phyloP scores from a whole-genome alignment of 2,329 filamentous ascomycete genomes.

The Onygenales sp. region DNA sequence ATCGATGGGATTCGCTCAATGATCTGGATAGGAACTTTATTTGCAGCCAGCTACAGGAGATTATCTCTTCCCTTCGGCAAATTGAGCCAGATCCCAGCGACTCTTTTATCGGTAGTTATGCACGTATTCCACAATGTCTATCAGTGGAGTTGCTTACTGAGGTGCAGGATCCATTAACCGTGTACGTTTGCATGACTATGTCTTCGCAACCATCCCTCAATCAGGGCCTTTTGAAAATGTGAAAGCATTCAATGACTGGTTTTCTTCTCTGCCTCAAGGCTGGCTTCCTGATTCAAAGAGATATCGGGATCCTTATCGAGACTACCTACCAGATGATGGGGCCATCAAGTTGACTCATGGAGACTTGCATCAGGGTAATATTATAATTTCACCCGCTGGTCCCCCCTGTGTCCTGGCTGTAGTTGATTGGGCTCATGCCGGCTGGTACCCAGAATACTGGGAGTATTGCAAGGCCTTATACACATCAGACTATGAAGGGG shows the following conservation, averaged over 20 bases:
- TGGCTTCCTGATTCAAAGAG: constrained; percentile 9
- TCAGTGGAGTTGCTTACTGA: neutral
- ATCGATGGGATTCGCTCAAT: constrained; percentile 16
- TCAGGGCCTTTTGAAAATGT: constrained; percentile 17
- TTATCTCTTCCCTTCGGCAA: constrained; percentile 11
- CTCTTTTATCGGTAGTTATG: constrained; percentile 15
- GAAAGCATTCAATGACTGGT: constrained; percentile 20
- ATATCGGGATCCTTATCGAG: constrained; percentile 13
- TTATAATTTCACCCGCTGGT: constrained; percentile 19
- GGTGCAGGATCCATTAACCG: constrained; percentile 14
- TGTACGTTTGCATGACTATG: constrained; percentile 12
- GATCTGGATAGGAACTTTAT: constrained; percentile 10
- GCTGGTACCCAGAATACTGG: constrained; percentile 27
- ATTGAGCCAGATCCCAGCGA: constrained; percentile 14
- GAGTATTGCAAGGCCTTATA: constrained; percentile 24
- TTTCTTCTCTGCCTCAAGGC: constrained; percentile 15
- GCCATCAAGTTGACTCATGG: constrained; percentile 25
- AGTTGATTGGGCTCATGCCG: constrained; percentile 24
- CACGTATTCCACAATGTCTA: neutral
- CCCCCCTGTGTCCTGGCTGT: constrained; percentile 16
- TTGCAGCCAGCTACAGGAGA: constrained; percentile 13
- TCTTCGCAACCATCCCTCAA: constrained; percentile 12
- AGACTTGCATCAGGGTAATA: constrained; percentile 23
- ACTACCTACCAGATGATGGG: constrained; percentile 19
- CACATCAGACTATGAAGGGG: constrained; percentile 13